These are phyloP conservation scores for Kalmusia sp. DNA, from an alignment of 2,329 filamentous ascomycete species.

Conservation along the genomic window DNA sequence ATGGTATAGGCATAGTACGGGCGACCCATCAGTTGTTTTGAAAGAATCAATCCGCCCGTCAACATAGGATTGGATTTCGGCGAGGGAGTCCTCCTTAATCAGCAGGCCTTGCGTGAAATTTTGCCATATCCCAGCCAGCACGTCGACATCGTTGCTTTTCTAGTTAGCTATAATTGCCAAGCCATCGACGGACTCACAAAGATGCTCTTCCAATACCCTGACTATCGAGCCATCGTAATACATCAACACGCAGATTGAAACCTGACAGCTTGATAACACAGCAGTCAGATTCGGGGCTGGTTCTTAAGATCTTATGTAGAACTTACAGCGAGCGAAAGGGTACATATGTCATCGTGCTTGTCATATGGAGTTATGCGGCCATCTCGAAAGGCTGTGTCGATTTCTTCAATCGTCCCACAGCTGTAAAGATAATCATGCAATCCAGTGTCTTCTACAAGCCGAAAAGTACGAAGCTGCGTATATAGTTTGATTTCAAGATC, in stretches of 20 bases:
- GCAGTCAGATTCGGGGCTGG: no score
- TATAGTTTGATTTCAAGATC: conserved; percentile 3
- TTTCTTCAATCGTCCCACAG: conserved; percentile 11
- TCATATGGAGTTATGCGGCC: conserved; percentile 22
- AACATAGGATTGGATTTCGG: not conserved
- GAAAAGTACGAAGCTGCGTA: conserved; percentile 8
- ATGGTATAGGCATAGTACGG: not conserved
- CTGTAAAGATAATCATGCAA: conserved; percentile 10
- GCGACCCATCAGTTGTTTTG: not conserved
- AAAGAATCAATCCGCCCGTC: not conserved
- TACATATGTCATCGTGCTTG: conserved; percentile 2
- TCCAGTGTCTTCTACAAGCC: not conserved
- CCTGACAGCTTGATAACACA: no score
- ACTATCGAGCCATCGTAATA: conserved; percentile 10
- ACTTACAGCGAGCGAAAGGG: conserved; percentile 15
- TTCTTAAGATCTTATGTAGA: no score
- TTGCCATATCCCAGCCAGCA: not conserved
- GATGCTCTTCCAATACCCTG: no score
- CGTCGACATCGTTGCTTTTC: not conserved
- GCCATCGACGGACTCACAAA: no score
- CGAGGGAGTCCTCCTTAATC: no score
- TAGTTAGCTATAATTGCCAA: no score
- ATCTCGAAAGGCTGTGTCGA: conserved; percentile 16
- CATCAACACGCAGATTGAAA: no score
- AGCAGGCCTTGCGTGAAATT: no score